Base-by-base conservation (phyloP, 371 early-diverging fungal genomes). In the Aphelidium insulamus region DNA sequence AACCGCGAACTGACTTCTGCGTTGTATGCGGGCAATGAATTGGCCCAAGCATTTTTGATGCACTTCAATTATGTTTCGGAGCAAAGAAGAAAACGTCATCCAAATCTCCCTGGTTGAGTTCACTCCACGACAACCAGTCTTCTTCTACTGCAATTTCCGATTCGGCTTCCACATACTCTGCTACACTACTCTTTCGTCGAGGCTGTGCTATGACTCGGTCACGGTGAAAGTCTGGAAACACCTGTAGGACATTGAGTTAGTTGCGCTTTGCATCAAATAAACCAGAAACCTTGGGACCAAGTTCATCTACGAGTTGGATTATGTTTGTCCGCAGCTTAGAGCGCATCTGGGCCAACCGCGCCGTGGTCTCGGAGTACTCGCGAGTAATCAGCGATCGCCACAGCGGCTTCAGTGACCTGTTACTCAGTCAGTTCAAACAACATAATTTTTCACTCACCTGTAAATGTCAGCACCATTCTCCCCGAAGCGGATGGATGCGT, bases 391-490 rank as follows among this genome's bases (percentile, higher is more conserved):
- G 48, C 6, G 78, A 66, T 26, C 82, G 43, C 37, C 75, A 76
- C 25, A 92, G 54, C 1, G 91, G 88, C 5, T 71, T 67, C 31
- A 91, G 50, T 3, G 85, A 86, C 41, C 68, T 66, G 40, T 39
- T 47, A 21, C 27, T 17, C n/a, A 19, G 24, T 20, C 7, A 15
- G 1, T 20, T 2, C 12, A 24, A 20, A 1, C n/a, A 36, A 28
- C 4, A 32, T 33, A 18, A 14, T 25, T 12, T 18, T 17, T 2
- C 9, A 37, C 49, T 45, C 36, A 67, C 62, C 67, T 71, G 46
- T 73, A 62, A 20, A 90, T 69, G 42, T 90, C 92, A 9, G 82
- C 38, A 1, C 86, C 91, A 41, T 67, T 72, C 45, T 94, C 92
- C 28, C 79, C 78, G 40, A 79, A 80, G 12, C 72, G 59, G 48